Evolutionary conservation across 495 filamentous ascomycete species (phyloP).

Genomic region (Apodospora peruviana): DNA sequence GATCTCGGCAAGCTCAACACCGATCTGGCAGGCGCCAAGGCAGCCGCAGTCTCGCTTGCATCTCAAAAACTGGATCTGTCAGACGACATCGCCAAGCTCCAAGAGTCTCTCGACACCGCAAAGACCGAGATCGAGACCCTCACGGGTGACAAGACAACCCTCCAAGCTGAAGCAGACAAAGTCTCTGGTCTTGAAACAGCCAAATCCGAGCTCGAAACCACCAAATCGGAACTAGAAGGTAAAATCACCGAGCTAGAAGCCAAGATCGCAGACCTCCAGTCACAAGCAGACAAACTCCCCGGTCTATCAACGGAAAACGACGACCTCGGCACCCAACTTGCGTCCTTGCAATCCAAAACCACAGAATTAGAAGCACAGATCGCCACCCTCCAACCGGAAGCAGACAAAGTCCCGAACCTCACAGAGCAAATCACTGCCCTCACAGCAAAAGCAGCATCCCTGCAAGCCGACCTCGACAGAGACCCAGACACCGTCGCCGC

Average conservation of each 20-base stretch:
- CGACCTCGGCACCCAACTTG: slow-evolving; percentile 21
- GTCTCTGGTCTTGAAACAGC: slow-evolving; percentile 8
- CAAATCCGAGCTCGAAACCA: slow-evolving; percentile 22
- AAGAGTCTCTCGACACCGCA: slow-evolving; percentile 17
- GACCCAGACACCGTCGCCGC: slow-evolving; percentile 20
- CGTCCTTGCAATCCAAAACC: slow-evolving; percentile 20
- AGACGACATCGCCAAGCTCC: slow-evolving; percentile 14
- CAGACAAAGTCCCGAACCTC: slow-evolving; percentile 27
- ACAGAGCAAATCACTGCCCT: slow-evolving; percentile 25
- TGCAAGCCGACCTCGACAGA: slow-evolving; percentile 19
- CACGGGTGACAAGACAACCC: slow-evolving; percentile 23
- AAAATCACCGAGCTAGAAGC: slow-evolving; percentile 14
- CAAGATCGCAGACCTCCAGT: slow-evolving; percentile 18
- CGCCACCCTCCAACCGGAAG: slow-evolving; percentile 27
- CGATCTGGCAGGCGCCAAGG: slow-evolving; percentile 26
- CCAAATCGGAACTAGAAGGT: slow-evolving; percentile 17
- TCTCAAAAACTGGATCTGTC: slow-evolving; percentile 25
- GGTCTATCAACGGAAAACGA: slow-evolving; percentile 18
- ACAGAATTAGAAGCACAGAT: slow-evolving; percentile 23
- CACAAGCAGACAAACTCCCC: slow-evolving; percentile 21
- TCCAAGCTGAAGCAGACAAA: slow-evolving; percentile 26
- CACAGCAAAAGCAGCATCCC: slow-evolving; percentile 18
- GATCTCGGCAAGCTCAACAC: slow-evolving; percentile 23
- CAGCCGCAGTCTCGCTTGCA: slow-evolving; percentile 26
- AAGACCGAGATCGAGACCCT: slow-evolving; percentile 19